A percentile compares a stretch with the other conserved stretches of the same genome.
Evolutionary conservation across 148 eudicot genomes (phyloP).

Genomic region (Chenopodium berlandieri): DNA sequence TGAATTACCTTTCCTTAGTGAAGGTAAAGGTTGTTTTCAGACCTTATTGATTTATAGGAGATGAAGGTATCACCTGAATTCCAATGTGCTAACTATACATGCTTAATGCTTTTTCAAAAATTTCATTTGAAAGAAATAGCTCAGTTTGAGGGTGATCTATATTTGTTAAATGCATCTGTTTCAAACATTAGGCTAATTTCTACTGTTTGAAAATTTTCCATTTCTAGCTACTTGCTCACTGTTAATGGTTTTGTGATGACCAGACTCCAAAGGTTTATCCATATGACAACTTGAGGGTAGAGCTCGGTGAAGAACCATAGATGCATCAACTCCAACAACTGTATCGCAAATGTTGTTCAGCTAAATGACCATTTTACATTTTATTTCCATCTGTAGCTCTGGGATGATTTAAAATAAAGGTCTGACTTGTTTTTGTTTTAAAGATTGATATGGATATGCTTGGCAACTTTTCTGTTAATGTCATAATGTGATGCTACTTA

Average conservation of each 20-base stretch:
- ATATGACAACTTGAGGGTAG: slow-evolving; percentile 77
- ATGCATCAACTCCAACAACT: slow-evolving; percentile 2
- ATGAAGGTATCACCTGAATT: neutral
- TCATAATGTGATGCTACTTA: neutral
- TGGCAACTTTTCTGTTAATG: slow-evolving; percentile 3
- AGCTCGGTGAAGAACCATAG: slow-evolving; percentile 79
- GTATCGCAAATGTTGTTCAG: slow-evolving; percentile 12
- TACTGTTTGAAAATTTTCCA: neutral
- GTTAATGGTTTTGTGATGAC: slow-evolving; percentile 11
- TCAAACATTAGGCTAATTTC: neutral
- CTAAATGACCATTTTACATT: neutral
- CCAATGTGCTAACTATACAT: neutral
- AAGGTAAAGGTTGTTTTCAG: neutral
- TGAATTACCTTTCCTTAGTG: neutral
- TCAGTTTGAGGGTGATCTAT: neutral
- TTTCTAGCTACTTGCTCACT: neutral
- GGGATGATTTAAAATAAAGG: slow-evolving; percentile 17
- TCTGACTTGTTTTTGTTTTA: neutral
- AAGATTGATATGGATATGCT: neutral
- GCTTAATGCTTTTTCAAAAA: neutral
- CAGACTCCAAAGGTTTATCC: slow-evolving; percentile 84
- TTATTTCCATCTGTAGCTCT: neutral
- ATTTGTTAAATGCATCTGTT: neutral
- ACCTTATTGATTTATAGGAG: neutral
- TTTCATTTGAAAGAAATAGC: neutral